Evolutionary conservation across 164 flowering plant species (phyloP), one percentile per base, ranked within the genome.

Genomic region (Warburgia ugandensis): DNA sequence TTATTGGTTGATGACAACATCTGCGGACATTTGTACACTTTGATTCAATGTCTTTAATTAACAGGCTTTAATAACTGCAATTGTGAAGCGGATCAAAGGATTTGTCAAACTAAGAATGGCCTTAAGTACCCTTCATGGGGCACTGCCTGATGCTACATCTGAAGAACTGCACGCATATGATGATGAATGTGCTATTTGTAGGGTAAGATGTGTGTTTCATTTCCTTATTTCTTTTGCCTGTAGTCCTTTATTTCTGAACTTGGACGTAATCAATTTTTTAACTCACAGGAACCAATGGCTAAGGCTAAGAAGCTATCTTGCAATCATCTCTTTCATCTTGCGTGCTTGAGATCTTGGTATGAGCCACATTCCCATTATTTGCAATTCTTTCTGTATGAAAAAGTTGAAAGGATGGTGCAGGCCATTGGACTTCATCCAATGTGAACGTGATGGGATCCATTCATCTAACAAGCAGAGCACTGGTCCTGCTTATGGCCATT

Each of bases 291-390:
- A 70, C 94, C 99, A 48, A 92, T 88, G 99, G 86, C 94, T 6
- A 92, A 79, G 71, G 99, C 99, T 25, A 92, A 92, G 66, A 88
- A 57, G 74, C 72, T 92, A 7, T 56, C 81, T 44, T 92, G 99
- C 68, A 84, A 77, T 54, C 99, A 92, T 77, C 97, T 92, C 48
- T 92, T 86, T 65, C 99, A 92, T 69, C 92, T 92, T 53, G 77
- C 84, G 12, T 88, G 99, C 77, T 75, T 92, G 81, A 78, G 97
- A 70, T 88, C 99, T 59, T 92, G 99, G 99, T 92, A 86, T 43
- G 71, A 6, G 29, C 50, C 38, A 22, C 16, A 50, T 12, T n/a
- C n/a, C n/a, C n/a, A n/a, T n/a, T 38, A 6, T 13, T 38, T n/a
- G 20, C 17, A 38, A 21, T 2, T 38, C 20, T 5, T 38, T n/a